A percentile compares a stretch with the other conserved stretches of the same genome.
Conservation (phyloP, 257 asterid species). For the Solanum bukasovii region DNA sequence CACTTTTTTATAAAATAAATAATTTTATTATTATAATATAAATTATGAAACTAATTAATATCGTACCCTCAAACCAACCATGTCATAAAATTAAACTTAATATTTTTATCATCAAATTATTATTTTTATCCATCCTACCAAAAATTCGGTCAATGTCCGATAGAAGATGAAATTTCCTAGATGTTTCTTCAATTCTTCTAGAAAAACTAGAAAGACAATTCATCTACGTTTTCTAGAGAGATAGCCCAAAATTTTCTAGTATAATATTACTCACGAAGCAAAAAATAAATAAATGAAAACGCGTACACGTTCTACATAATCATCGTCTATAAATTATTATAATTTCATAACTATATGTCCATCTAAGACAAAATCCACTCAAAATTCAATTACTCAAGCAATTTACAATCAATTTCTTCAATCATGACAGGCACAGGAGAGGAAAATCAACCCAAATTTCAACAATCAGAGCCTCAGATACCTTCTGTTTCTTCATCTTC, state of each 20-base stretch:
- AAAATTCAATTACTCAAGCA: background rate
- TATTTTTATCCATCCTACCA: too few relatives aligned
- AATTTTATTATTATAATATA: too few relatives aligned
- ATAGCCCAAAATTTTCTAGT: background rate
- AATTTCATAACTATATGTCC: background rate
- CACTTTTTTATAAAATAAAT: too few relatives aligned
- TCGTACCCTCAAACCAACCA: too few relatives aligned
- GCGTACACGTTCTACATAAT: background rate
- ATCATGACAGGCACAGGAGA: background rate
- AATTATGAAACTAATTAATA: too few relatives aligned
- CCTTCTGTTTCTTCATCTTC: slow-evolving; percentile 2
- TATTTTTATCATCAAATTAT: too few relatives aligned
- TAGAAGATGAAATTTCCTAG: background rate
- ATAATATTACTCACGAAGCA: background rate
- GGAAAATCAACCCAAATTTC: background rate
- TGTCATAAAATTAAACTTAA: too few relatives aligned
- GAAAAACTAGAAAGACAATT: background rate
- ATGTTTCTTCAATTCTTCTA: background rate
- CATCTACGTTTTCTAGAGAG: background rate
- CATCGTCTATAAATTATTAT: background rate
- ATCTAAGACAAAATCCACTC: background rate
- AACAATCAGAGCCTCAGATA: background rate
- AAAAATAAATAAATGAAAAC: background rate
- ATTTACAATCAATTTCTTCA: background rate
- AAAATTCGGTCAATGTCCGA: too few relatives aligned